These are phyloP conservation scores for Dioszegia aurantiaca DNA, from an alignment of 768 basidiomycete genomes.

Conservation along the genomic window DNA sequence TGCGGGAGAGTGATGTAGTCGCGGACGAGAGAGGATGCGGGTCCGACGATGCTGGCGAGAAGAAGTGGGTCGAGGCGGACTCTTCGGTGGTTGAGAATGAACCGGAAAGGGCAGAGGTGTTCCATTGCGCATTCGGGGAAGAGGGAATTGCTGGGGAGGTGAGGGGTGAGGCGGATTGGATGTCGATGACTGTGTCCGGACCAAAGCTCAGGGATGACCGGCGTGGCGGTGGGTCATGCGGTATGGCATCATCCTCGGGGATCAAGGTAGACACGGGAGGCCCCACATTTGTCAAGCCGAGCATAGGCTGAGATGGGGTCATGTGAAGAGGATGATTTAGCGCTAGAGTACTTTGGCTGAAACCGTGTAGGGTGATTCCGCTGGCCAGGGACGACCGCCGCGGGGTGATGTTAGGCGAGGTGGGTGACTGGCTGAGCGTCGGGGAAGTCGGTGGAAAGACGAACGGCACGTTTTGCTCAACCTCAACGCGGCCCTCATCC, in stretches of 20 bases:
- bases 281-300: neutral
- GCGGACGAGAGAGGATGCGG: slow-evolving; percentile 48
- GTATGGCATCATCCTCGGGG: slow-evolving; percentile 32
- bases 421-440: slow-evolving; percentile 32
- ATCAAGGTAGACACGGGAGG: slow-evolving; percentile 18
- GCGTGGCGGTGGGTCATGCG: slow-evolving; percentile 37
- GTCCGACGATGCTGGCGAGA: slow-evolving; percentile 33
- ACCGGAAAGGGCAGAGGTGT: slow-evolving; percentile 9
- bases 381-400: slow-evolving; percentile 4
- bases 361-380: neutral
- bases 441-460: slow-evolving; percentile 31
- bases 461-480: slow-evolving; percentile 30
- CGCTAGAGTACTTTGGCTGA: neutral
- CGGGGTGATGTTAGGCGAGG: slow-evolving; percentile 11
- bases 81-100: slow-evolving; percentile 26
- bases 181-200: neutral
- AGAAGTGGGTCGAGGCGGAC: slow-evolving; percentile 27
- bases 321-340: slow-evolving; percentile 5
- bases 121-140: slow-evolving; percentile 8
- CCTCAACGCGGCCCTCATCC: slow-evolving; percentile 26
- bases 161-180: slow-evolving; percentile 5
- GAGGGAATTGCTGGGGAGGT: neutral
- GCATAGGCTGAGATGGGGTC: slow-evolving; percentile 19
- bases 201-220: slow-evolving; percentile 33
- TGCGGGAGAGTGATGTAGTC: slow-evolving; percentile 47